A percentile compares a stretch with the other conserved stretches of the same genome.
phyloP scores from a whole-genome alignment of 2,329 filamentous ascomycete species.

The Aureobasidium pullulans region DNA sequence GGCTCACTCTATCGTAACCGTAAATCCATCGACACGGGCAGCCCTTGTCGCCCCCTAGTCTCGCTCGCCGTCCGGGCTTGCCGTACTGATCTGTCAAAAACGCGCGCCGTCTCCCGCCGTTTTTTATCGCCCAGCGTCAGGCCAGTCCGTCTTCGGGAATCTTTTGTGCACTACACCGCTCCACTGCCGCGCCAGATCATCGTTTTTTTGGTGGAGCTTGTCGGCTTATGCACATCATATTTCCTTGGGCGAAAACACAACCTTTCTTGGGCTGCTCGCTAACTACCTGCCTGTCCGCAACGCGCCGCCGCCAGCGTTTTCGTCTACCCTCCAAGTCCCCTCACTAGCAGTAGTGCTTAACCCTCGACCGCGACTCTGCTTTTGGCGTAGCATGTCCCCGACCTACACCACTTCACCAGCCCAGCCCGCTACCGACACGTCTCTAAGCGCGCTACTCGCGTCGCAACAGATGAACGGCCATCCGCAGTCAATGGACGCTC shows the following conservation, averaged over 20 bases:
- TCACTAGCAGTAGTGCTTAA: conserved; percentile 23
- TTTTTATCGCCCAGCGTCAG: conserved; percentile 9
- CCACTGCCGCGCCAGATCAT: conserved; percentile 25
- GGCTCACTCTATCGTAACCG: conserved; percentile 9
- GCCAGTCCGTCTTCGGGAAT: conserved; percentile 11
- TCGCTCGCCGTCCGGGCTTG: conserved; percentile 8
- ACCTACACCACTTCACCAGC: conserved; percentile 36
- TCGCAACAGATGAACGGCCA: conserved; percentile 30
- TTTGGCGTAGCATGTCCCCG: conserved; percentile 40
- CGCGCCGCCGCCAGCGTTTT: conserved; percentile 28
- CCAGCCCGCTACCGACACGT: conserved; percentile 29
- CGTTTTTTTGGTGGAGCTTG: conserved; percentile 24
- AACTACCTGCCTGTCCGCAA: conserved; percentile 23
- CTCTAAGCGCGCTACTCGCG: conserved; percentile 33
- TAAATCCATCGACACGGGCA: not conserved
- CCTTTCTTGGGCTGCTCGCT: conserved; percentile 25
- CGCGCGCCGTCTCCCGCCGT: conserved; percentile 12
- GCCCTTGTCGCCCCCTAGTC: not conserved
- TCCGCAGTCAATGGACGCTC: conserved; percentile 47
- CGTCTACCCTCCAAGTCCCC: conserved; percentile 18
- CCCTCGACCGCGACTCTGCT: conserved; percentile 16
- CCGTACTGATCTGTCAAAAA: conserved; percentile 14
- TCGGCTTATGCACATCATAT: conserved; percentile 40
- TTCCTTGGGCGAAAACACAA: conserved; percentile 33
- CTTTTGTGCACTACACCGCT: conserved; percentile 15